Evolutionary conservation across 2,329 filamentous ascomycete genomes (phyloP).

Genomic region (Curvularia lunata): DNA sequence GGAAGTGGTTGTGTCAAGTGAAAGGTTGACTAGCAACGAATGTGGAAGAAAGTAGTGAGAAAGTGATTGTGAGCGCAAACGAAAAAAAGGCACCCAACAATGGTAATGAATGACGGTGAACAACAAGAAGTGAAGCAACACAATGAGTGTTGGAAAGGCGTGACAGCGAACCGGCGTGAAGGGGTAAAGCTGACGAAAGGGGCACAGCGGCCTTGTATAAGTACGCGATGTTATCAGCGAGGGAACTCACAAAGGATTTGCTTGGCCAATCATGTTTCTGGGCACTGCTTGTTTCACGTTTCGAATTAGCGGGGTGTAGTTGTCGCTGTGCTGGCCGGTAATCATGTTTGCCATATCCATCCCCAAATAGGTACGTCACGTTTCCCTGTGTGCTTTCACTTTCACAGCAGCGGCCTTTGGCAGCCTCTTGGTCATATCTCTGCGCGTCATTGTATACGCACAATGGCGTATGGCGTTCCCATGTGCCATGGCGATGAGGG

Average conservation of each 20-base stretch:
- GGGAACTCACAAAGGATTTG: constrained; percentile 40
- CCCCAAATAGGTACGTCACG: constrained; percentile 42
- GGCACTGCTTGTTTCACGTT: constrained; percentile 48
- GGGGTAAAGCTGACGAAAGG: constrained; percentile 25
- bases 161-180: constrained; percentile 44
- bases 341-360: constrained; percentile 16
- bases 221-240: constrained; percentile 31
- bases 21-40: constrained; percentile 32
- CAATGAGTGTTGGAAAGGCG: constrained; percentile 34
- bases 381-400: constrained; percentile 25
- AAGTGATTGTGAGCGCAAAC: constrained; percentile 18
- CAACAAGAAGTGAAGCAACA: constrained; percentile 39
- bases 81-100: constrained; percentile 19
- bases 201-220: constrained; percentile 36
- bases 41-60: constrained; percentile 18
- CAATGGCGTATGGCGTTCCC: constrained; percentile 36
- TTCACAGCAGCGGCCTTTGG: constrained; percentile 31
- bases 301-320: constrained; percentile 34
- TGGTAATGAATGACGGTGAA: constrained; percentile 44
- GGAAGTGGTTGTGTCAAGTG: constrained; percentile 13
- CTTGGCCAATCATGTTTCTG: constrained; percentile 40
- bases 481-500: constrained; percentile 34
- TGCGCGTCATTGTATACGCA: constrained; percentile 24
- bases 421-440: constrained; percentile 28
- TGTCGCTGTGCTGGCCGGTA: constrained; percentile 38